A percentile compares a stretch with the other conserved stretches of the same genome.
phyloP scores from a whole-genome alignment of 1,284 basidiomycete species.

The Ustilago crameri region DNA sequence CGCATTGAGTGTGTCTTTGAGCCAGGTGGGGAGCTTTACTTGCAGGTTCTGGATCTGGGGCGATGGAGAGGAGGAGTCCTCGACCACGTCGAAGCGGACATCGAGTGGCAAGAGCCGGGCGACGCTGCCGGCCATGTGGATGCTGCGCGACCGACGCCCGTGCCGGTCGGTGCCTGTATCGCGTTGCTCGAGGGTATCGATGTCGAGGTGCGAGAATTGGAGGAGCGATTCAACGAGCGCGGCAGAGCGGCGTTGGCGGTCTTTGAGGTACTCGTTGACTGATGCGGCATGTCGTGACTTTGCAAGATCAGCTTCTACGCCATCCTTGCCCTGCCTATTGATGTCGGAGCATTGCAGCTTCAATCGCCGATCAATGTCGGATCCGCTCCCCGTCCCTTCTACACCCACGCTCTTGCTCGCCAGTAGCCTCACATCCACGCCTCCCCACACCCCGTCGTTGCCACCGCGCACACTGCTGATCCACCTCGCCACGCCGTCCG shows the following conservation, averaged over 20 bases:
- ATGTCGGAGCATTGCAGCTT: not conserved
- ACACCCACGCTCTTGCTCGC: slow-evolving; percentile 37
- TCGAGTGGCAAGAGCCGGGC: slow-evolving; percentile 20
- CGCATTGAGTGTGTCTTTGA: slow-evolving; percentile 1
- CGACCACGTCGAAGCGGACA: slow-evolving; percentile 23
- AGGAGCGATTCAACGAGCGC: slow-evolving; percentile 8
- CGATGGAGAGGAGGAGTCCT: slow-evolving; percentile 3
- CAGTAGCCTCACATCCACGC: slow-evolving; percentile 8
- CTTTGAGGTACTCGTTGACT: slow-evolving; percentile 18
- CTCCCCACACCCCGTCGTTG: not conserved
- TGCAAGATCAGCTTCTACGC: not conserved
- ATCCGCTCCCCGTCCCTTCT: slow-evolving; percentile 27
- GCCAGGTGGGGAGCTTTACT: slow-evolving; percentile 21
- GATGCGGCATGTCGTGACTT: not conserved
- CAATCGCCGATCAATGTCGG: slow-evolving; percentile 29
- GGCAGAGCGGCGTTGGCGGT: slow-evolving; percentile 14
- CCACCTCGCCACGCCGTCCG: slow-evolving; percentile 2
- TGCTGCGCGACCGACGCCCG: not conserved
- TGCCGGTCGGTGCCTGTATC: not conserved
- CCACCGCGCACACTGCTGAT: not conserved
- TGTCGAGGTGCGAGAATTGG: slow-evolving; percentile 18
- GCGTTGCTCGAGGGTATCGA: slow-evolving; percentile 17
- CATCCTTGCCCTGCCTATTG: not conserved
- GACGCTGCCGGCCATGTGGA: slow-evolving; percentile 4
- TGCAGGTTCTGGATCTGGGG: slow-evolving; percentile 11